Base-by-base conservation (phyloP, 257 asterid species). In the Solanum appendiculatum region DNA sequence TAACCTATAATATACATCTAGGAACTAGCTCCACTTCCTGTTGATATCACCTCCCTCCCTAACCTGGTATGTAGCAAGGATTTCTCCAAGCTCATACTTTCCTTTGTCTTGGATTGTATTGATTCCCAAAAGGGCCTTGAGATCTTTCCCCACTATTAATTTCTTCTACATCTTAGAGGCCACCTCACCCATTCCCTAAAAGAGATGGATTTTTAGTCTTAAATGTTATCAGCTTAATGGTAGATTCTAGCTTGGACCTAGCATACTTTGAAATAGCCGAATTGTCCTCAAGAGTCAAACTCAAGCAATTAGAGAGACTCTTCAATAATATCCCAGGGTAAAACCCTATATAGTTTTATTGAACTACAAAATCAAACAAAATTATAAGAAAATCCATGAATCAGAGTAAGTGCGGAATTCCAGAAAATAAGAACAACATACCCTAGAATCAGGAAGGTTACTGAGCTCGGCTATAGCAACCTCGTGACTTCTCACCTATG, bases 391-490 rank as follows among this genome's bases (percentile, higher is more conserved):
- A 66, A 27, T 29, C 37, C 37, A 64, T 64, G 34, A 64, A 64
- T 25, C 34, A 21, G 14, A 27, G 37, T 33, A 70, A 31, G 44
- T 7, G 23, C 20, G n/a, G n/a, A 31, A 7, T 70, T 34, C 25
- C 15, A 34, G 44, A 70, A 70, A 72, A 31, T 33, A 58, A 86
- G 23, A 70, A 34, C 25, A 1, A 39, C 87, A 16, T 86, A 95
- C 98, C 95, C 93, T 88, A 23, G 94, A 88, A 86, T 95, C 91
- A 88, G 93, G 82, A 83, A 95, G 92, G 75, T 72, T 69, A 58
- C 40, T 85, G 91, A 95, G 96, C 91, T 94, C 98, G n/a, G 95
- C 94, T 36, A 95, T 29, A 73, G 98, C 97, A 86, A 95, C 93
- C 88, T 95, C 96, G 80, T 93, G 95, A 82, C 94, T 87, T 89